Base-by-base conservation (phyloP, 2,329 filamentous ascomycete species). In the Sclerotiophoma versabilis region DNA sequence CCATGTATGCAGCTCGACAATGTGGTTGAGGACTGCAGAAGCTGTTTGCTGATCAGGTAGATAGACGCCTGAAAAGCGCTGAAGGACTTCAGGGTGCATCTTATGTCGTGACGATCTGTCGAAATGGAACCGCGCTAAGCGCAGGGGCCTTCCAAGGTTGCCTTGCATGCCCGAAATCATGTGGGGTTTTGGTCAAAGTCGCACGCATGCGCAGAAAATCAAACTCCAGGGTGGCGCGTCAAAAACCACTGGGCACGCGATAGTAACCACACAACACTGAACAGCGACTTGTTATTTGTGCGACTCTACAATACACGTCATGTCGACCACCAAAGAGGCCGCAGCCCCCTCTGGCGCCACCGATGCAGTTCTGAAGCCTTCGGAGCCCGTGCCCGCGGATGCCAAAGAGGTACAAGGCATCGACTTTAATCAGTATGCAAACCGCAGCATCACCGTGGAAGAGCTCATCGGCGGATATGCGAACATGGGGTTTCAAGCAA, bases 401-500 rank as follows among this genome's bases (percentile, higher is more conserved):
- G 85, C 91, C n/a, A 86, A 88, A 63, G 85, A 91, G 72, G 93
- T 99, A 29, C 85, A 90, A 72, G 95, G 96, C 67, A 84, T 98
- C 58, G 93, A 99, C 73, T 99, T 98, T 78, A 89, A 97, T 79
- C 83, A 89, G 46, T 85, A 92, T 76, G 87, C 86, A 54, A 83
- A 86, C 30, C 83, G 84, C 50, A 85, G 88, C 58, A 89, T 97
- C 70, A 96, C 92, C 0, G 93, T 91, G 46, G 89, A 92, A 27
- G 91, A 97, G 72, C 82, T 99, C 61, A 84, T 95, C 20, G 81
- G 87, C 49, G 88, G 88, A 56, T 95, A 98, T 88, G 84, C 84
- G 49, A 83, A 87, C 75, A 97, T 96, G 89, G 95, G 90, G 14
- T 92, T 92, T 66, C 90, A 93, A 75, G 89, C 88, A 23, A 89